Conservation (phyloP, 352 stramenopile species). For the Globisporangium carolinianum region DNA sequence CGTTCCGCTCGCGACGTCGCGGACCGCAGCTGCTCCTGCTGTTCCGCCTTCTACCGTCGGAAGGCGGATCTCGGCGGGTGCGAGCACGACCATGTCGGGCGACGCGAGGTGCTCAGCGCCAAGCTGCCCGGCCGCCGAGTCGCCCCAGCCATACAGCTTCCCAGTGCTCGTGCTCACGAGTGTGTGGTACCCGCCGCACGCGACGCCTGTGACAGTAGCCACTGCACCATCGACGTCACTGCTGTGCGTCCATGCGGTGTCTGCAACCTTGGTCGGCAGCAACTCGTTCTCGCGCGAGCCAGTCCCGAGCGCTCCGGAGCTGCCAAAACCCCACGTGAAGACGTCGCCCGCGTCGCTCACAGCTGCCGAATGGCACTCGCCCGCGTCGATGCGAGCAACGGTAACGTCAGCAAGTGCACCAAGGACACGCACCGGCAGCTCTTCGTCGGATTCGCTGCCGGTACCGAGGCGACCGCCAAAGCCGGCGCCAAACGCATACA, state of each 20-base stretch:
- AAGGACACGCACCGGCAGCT: constrained; percentile 33
- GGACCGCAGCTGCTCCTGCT: constrained; percentile 14
- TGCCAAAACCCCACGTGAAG: constrained; percentile 86
- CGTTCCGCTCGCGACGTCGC: constrained; percentile 44
- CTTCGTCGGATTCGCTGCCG: constrained; percentile 50
- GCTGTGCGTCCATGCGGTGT: constrained; percentile 14
- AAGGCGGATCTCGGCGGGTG: constrained; percentile 34
- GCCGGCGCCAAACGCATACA: constrained; percentile 73
- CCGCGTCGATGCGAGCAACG: constrained; percentile 54
- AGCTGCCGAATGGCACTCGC: constrained; percentile 76
- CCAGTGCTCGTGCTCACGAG: constrained; percentile 42
- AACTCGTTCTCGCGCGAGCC: constrained; percentile 52
- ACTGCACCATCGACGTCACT: constrained; percentile 13
- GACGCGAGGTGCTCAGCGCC: constrained; percentile 35
- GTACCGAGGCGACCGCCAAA: constrained; percentile 74
- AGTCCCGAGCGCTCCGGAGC: constrained; percentile 67
- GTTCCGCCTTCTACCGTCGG: constrained; percentile 10
- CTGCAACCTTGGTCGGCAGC: constrained; percentile 28
- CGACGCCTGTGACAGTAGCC: constrained; percentile 17
- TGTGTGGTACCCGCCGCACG: constrained; percentile 77
- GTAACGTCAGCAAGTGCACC: constrained; percentile 22
- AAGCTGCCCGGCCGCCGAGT: constrained; percentile 65
- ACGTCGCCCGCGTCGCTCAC: constrained; percentile 56
- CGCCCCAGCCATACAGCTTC: constrained; percentile 69
- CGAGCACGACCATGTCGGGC: constrained; percentile 49